Evolutionary conservation across 2,329 filamentous ascomycete species (phyloP).

Genomic region (Fusarium nematophilum): DNA sequence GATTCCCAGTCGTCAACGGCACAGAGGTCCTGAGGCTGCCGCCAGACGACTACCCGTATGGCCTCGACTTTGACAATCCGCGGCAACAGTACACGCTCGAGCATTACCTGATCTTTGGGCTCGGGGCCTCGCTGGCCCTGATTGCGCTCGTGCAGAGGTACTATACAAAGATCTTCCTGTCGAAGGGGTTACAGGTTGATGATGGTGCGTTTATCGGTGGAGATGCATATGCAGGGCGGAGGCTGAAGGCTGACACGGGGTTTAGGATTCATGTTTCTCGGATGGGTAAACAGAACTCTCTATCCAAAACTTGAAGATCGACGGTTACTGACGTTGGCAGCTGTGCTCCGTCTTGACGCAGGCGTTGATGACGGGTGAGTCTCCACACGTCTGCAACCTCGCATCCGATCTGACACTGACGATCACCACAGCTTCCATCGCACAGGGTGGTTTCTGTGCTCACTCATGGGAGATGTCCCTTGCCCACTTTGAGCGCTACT

Average conservation of each 20-base stretch:
- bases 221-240: neutral
- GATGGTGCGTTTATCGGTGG: slow-evolving; percentile 30
- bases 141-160: slow-evolving; percentile 42
- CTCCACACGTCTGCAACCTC: too few relatives aligned
- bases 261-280: too few relatives aligned
- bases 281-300: too few relatives aligned
- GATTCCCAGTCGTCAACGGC: slow-evolving; percentile 24
- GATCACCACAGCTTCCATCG: too few relatives aligned
- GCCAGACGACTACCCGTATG: slow-evolving; percentile 38
- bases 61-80: slow-evolving; percentile 25
- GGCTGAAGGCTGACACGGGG: too few relatives aligned
- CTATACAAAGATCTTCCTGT: slow-evolving; percentile 48
- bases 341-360: too few relatives aligned
- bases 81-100: slow-evolving; percentile 14
- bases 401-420: too few relatives aligned
- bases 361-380: too few relatives aligned
- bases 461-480: slow-evolving; percentile 42
- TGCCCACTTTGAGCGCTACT: slow-evolving; percentile 27
- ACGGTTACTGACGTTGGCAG: too few relatives aligned
- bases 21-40: slow-evolving; percentile 40
- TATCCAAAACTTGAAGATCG: too few relatives aligned
- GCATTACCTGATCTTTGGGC: slow-evolving; percentile 39
- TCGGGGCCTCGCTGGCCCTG: slow-evolving; percentile 41
- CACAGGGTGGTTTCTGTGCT: slow-evolving; percentile 25
- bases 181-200: slow-evolving; percentile 39